Percentiles rank a stretch among this genome's conserved stretches.
Conservation (phyloP, 805 yeast genomes). For the Debaryomyces maramus region DNA sequence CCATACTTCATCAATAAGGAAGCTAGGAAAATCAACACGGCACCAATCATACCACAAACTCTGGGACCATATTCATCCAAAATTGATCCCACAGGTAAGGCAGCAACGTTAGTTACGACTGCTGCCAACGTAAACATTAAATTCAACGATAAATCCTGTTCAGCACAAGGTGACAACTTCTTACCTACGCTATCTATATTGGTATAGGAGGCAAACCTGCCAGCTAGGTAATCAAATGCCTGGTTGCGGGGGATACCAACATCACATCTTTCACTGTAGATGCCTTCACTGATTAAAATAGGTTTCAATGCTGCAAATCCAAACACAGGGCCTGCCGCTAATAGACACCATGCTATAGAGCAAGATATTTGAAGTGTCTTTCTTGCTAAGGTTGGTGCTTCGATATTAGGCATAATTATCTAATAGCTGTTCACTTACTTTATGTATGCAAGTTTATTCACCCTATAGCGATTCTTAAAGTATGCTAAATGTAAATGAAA, state of each 20-base stretch:
- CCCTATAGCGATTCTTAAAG: too few species aligned
- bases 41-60: constrained; percentile 73
- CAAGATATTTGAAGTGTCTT: constrained; percentile 60
- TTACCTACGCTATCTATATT: constrained; percentile 60
- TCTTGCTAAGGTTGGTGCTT: constrained; percentile 16
- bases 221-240: constrained; percentile 1
- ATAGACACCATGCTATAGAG: constrained; percentile 82
- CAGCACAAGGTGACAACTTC: constrained; percentile 70
- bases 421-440: too few species aligned
- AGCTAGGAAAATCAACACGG: constrained; percentile 58
- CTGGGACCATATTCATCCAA: constrained; percentile 82
- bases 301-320: constrained; percentile 96
- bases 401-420: constrained; percentile 7
- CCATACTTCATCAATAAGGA: constrained; percentile 48
- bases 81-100: constrained; percentile 78
- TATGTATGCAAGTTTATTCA: too few species aligned
- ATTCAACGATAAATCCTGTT: constrained; percentile 83
- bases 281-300: constrained; percentile 71
- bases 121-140: constrained; percentile 84
- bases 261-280: constrained; percentile 64
- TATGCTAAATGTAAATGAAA: too few species aligned
- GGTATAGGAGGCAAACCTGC: not conserved
- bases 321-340: constrained; percentile 91
- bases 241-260: not conserved
- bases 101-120: constrained; percentile 79